Evolutionary conservation across 1,139 yeast species (phyloP).

Genomic region (Suhomyces wounanorum): DNA sequence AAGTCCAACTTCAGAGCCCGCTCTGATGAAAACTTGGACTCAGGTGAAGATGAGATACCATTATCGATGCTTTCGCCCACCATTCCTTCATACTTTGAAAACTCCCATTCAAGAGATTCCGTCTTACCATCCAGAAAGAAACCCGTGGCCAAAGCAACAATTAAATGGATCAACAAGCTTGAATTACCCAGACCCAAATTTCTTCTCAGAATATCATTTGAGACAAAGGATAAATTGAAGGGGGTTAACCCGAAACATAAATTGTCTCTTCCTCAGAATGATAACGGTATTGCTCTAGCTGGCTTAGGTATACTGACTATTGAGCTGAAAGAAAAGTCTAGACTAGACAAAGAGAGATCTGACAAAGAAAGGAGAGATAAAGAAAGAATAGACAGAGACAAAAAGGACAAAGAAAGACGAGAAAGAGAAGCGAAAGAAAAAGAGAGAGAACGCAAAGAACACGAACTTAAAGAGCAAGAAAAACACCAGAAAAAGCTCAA

Average conservation of each 20-base stretch:
- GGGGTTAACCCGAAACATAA: neutral
- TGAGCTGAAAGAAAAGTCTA: constrained; percentile 7
- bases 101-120: neutral
- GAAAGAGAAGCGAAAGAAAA: constrained; percentile 5
- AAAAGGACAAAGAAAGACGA: constrained; percentile 4
- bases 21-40: constrained; percentile 8
- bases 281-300: constrained; percentile 9
- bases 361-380: constrained; percentile 2
- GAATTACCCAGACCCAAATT: constrained; percentile 33
- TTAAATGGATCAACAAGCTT: constrained; percentile 39
- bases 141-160: constrained; percentile 10
- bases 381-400: constrained; percentile 1
- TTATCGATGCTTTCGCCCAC: constrained; percentile 40
- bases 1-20: neutral
- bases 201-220: constrained; percentile 31
- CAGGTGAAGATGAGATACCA: constrained; percentile 26
- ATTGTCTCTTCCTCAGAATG: neutral
- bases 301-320: constrained; percentile 28
- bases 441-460: constrained; percentile 1
- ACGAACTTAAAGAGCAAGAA: constrained; percentile 3
- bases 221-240: constrained; percentile 2
- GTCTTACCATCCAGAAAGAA: constrained; percentile 1
- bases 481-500: neutral
- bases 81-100: constrained; percentile 32
- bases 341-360: constrained; percentile 3